phyloP scores from a whole-genome alignment of 2,329 filamentous ascomycete genomes.

The Torrubiellomyces zombiae region DNA sequence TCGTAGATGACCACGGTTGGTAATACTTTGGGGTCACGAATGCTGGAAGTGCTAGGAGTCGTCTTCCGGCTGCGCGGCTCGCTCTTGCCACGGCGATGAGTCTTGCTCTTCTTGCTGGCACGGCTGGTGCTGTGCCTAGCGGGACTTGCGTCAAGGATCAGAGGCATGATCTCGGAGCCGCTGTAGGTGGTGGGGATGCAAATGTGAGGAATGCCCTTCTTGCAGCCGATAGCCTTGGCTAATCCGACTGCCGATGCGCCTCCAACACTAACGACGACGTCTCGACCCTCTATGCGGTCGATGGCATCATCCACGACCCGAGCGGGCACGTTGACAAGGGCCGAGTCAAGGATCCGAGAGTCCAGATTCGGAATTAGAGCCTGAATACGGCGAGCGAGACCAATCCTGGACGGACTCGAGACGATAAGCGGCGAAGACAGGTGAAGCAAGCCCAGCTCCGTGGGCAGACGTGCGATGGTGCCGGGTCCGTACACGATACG shows the following conservation, averaged over 20 bases:
- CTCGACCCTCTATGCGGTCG: slow-evolving; percentile 20
- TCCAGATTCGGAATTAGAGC: slow-evolving; percentile 17
- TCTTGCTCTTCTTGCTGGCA: slow-evolving; percentile 3
- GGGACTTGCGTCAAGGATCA: slow-evolving; percentile 5
- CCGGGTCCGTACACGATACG: slow-evolving; percentile 19
- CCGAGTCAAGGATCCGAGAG: slow-evolving; percentile 16
- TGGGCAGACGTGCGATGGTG: slow-evolving; percentile 14
- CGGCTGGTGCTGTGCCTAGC: slow-evolving; percentile 5
- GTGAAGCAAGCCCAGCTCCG: slow-evolving; percentile 16
- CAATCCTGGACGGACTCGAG: slow-evolving; percentile 20
- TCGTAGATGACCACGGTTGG: slow-evolving; percentile 22
- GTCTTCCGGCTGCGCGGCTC: slow-evolving; percentile 2
- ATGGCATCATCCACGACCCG: slow-evolving; percentile 13
- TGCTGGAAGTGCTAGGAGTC: slow-evolving; percentile 5
- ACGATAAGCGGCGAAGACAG: slow-evolving; percentile 19
- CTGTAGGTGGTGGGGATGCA: slow-evolving; percentile 44
- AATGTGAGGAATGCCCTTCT: slow-evolving; percentile 37
- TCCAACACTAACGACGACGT: slow-evolving; percentile 44
- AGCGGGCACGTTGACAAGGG: slow-evolving; percentile 12
- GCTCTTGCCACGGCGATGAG: slow-evolving; percentile 1
- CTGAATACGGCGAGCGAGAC: slow-evolving; percentile 16
- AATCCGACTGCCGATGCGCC: slow-evolving; percentile 45
- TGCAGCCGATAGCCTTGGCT: slow-evolving; percentile 34
- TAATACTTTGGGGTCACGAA: slow-evolving; percentile 8
- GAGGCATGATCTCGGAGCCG: slow-evolving; percentile 39